phyloP scores from a whole-genome alignment of 2,329 filamentous ascomycete genomes.

The Dichotomopilus funicola region DNA sequence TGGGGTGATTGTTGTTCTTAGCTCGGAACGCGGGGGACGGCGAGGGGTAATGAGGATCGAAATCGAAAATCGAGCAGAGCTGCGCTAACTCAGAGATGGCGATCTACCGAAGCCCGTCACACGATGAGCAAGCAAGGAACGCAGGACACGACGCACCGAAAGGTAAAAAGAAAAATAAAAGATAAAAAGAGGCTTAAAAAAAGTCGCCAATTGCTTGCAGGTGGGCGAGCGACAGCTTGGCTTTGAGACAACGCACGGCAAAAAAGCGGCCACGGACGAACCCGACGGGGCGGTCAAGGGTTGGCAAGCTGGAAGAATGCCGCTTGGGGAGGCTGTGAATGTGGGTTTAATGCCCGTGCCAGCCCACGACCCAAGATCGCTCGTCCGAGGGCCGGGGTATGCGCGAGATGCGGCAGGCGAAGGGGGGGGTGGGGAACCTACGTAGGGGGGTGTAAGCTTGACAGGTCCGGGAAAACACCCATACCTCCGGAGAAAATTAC shows the following conservation, averaged over 20 bases:
- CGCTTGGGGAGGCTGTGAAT: too few species aligned
- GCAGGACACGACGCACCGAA: not conserved
- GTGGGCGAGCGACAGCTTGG: not conserved
- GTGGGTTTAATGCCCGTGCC: too few species aligned
- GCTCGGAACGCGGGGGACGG: not conserved
- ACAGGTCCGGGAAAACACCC: too few species aligned
- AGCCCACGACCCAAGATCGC: too few species aligned
- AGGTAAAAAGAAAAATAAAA: not conserved
- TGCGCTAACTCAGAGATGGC: constrained; percentile 1
- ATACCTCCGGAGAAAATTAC: too few species aligned
- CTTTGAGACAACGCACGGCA: constrained; percentile 5
- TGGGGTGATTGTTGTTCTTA: not conserved
- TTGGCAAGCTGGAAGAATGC: not conserved
- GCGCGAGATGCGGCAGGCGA: too few species aligned
- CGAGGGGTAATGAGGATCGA: not conserved
- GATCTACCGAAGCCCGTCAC: constrained; percentile 2
- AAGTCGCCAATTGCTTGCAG: constrained; percentile 6
- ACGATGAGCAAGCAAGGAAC: constrained; percentile 9
- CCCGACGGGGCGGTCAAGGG: constrained; percentile 20
- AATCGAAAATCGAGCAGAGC: not conserved
- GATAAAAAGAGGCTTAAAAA: not conserved
- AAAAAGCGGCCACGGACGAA: constrained; percentile 8
- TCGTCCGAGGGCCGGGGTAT: too few species aligned
- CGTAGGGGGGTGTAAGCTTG: too few species aligned
- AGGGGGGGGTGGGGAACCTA: too few species aligned